Base-by-base conservation (phyloP, 148 eudicot genomes). In the Rhododendron ovatum region DNA sequence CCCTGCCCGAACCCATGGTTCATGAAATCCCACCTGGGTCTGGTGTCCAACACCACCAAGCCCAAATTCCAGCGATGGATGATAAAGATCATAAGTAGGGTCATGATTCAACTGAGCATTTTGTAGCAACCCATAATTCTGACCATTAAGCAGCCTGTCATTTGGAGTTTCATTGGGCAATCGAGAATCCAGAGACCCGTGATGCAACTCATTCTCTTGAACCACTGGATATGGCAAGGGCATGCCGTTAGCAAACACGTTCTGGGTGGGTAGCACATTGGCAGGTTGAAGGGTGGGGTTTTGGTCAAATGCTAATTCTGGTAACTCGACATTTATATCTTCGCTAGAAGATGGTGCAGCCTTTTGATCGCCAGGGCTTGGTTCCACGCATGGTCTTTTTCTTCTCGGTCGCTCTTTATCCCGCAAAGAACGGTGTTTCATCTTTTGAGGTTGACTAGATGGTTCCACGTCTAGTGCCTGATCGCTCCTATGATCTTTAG, bases 401-500 rank as follows among this genome's bases (percentile, higher is more conserved):
- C 84, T 90, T 85, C 84, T 85, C 10, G 86, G 80, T 84, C 69
- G 83, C 33, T 87, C 84, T 84, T 93, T 92, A 26, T 28, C 89
- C 47, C 59, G 89, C 43, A 67, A 51, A 43, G 80, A 82, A 55
- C 84, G 89, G 11, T 22, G 81, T 43, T 85, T 51, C 11, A 17
- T 86, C 28, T 78, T 63, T 41, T 63, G 53, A 10, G 84, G 59
- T 65, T 78, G 86, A 85, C 50, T 90, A 47, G 81, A 53, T 81
- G 91, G 89, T 81, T 91, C 92, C 53, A 82, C 86, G 81, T 89
- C 91, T 73, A 69, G 80, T 30, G 86, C 80, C 83, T 90, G 92
- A 82, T 80, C 87, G 85, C 81, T 91, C 86, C 91, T 88, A 78
- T 84, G 94, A 76, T 92, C 94, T 88, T 93, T 93, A 7, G 98